Base-by-base conservation (phyloP, 2,329 filamentous ascomycete species). In the Whalleya microplaca region DNA sequence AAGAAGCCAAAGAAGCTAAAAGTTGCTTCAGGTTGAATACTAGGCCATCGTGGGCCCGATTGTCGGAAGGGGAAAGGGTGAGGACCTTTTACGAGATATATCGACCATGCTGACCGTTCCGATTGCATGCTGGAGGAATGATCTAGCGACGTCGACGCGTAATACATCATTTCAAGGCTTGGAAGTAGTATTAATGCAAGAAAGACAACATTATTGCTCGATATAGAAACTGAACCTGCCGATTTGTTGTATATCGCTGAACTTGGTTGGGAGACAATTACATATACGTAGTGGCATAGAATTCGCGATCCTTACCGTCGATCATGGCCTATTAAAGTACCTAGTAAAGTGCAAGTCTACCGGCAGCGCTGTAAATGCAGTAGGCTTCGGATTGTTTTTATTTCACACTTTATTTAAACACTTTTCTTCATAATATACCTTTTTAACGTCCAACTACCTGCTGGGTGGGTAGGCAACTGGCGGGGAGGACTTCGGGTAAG, bases 401-500 rank as follows among this genome's bases (percentile, higher is more conserved):
- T 27, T 27, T 9, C 23, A 4, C 9, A 27, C 23, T 9, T 4
- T 27, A 4, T 27, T 27, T 27, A 27, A 27, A 9, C 23, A 52
- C 51, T 55, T 51, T 48, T 53, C 48, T 45, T 37, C 4, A 37
- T 27, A 9, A 27, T 9, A 46, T 48, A 58, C 47, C 41, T 49
- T 51, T 46, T 51, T 19, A 56, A 54, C 60, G 56, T 54, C 63
- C 56, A 56, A 55, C 50, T 60, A 58, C 55, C 53, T 61, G 49
- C 58, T 56, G 52, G 57, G 62, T 52, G 47, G 57, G 59, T 53
- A 67, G 49, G 48, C 57, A 63, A 57, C 56, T 66, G 61, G 59
- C 66, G 63, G 58, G 58, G 53, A 61, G 41, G 45, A 56, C 58
- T 61, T 60, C 67, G 67, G 67, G 64, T 67, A 68, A 56, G 64